Evolutionary conservation across 345 rosid genomes (phyloP), one percentile per base, ranked within the genome.

Genomic region (Hibiscus tridactylites): DNA sequence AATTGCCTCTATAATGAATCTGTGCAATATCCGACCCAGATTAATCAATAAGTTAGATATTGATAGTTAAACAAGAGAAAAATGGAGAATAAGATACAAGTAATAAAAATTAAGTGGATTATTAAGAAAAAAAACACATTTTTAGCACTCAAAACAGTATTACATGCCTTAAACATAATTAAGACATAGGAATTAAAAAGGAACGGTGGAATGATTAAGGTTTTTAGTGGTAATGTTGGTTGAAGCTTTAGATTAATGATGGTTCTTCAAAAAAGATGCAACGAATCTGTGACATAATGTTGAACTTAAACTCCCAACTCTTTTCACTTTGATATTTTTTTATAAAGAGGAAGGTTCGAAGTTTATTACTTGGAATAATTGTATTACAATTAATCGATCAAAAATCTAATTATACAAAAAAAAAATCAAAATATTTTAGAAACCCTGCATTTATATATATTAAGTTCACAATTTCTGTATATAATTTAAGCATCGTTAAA

Each of bases 281-380:
- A 65, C 56, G 70, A 46, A 65, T 65, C 56, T 65, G 56, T 46
- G 35, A 24, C 54, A 13, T 46, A 24, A 24, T 65, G 56, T 65
- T 13, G 37, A 24, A 65, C 11, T 57, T 57, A n/a, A 57, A 24
- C 61, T 11, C 10, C 24, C 1, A 56, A 56, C 60, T 21, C 68
- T 12, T 64, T 39, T 63, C 16, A 64, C 52, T 39, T 64, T 5
- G 29, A 19, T 17, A 37, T 29, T 61, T n/a, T 13, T 35, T 7
- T 46, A 46, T 46, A 46, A 39, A 39, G 9, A 39, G 15, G 16
- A 9, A 12, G 11, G 50, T 12, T 10, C 13, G 3, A 10, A 46
- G 4, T 11, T 49, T 49, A 49, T 15, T 15, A 49, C 5, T 49
- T 49, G 1, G 6, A 47, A 46, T 46, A 46, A 46, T 46, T 3